Percentiles rank a stretch among this genome's conserved stretches.
Conservation (phyloP, 495 filamentous ascomycete species). For the Bacidia rubella region DNA sequence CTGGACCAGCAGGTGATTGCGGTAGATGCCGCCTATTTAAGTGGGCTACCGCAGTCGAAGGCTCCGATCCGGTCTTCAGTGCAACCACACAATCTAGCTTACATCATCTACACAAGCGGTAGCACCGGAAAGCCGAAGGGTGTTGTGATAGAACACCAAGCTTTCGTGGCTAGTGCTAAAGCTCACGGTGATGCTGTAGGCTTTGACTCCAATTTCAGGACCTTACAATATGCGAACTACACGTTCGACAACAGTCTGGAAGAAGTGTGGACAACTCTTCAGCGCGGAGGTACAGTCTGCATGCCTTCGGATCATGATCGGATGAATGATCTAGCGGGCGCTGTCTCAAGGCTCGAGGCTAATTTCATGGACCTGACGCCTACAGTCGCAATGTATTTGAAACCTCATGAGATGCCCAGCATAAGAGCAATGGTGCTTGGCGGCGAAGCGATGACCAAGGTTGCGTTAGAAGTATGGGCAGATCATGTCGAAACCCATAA, state of each 20-base stretch:
- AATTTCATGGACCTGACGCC: slow-evolving; percentile 30
- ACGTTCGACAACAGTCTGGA: slow-evolving; percentile 52
- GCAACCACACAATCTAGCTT: slow-evolving; percentile 24
- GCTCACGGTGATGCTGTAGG: slow-evolving; percentile 22
- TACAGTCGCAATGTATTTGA: slow-evolving; percentile 35
- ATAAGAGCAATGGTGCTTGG: slow-evolving; percentile 28
- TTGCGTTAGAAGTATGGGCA: slow-evolving; percentile 33
- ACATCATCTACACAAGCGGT: slow-evolving; percentile 44
- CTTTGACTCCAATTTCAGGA: slow-evolving; percentile 38
- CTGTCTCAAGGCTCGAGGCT: slow-evolving; percentile 9
- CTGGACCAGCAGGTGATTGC: slow-evolving; percentile 29
- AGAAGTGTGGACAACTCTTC: slow-evolving; percentile 53
- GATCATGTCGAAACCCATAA: slow-evolving; percentile 33
- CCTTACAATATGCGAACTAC: slow-evolving; percentile 56
- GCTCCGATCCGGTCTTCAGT: neutral
- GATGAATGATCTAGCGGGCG: slow-evolving; percentile 20
- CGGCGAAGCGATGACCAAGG: slow-evolving; percentile 31
- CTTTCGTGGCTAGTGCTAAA: slow-evolving; percentile 7
- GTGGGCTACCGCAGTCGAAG: slow-evolving; percentile 15
- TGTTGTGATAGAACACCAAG: slow-evolving; percentile 20
- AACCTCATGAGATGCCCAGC: slow-evolving; percentile 28
- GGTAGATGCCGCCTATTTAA: slow-evolving; percentile 27
- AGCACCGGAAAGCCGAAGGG: slow-evolving; percentile 28
- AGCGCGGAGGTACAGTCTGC: slow-evolving; percentile 48
- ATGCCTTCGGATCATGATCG: slow-evolving; percentile 46